Conservation (phyloP, 129 eudicot species). For the Tanacetum coccineum region DNA sequence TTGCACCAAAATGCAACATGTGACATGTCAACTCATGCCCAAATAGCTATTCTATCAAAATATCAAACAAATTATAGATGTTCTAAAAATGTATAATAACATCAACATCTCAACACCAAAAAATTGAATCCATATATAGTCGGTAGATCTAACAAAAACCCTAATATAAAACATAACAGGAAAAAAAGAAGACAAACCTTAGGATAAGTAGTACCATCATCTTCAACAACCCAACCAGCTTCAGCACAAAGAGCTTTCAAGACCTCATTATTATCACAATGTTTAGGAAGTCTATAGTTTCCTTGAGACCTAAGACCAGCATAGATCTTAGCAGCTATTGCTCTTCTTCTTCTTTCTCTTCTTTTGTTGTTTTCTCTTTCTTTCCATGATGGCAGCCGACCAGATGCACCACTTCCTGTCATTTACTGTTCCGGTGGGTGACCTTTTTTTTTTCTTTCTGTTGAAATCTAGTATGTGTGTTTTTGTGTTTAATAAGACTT, state of each 20-base stretch:
- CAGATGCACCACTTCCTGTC: conserved; percentile 75
- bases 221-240: conserved; percentile 96
- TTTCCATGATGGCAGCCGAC: conserved; percentile 87
- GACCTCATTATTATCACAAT: conserved; percentile 93
- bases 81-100: no score
- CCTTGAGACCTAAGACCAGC: conserved; percentile 90
- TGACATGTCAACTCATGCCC: conserved; percentile 21
- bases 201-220: conserved; percentile 93
- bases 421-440: conserved; percentile 39
- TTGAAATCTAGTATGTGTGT: background rate
- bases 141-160: conserved; percentile 23
- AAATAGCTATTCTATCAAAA: background rate
- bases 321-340: conserved; percentile 90
- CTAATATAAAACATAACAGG: background rate
- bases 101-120: no score
- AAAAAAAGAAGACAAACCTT: conserved; percentile 37
- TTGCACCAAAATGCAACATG: background rate
- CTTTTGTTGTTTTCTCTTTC: conserved; percentile 93
- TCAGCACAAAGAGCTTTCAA: conserved; percentile 82
- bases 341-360: conserved; percentile 83
- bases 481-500: conserved; percentile 21
- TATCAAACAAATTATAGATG: background rate
- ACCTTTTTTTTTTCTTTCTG: conserved; percentile 9
- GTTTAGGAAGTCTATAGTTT: conserved; percentile 81
- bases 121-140: no score